Percentiles rank a stretch among this genome's conserved stretches.
phyloP scores from a whole-genome alignment of 495 filamentous ascomycete genomes.

The Pyronema omphalodes region DNA sequence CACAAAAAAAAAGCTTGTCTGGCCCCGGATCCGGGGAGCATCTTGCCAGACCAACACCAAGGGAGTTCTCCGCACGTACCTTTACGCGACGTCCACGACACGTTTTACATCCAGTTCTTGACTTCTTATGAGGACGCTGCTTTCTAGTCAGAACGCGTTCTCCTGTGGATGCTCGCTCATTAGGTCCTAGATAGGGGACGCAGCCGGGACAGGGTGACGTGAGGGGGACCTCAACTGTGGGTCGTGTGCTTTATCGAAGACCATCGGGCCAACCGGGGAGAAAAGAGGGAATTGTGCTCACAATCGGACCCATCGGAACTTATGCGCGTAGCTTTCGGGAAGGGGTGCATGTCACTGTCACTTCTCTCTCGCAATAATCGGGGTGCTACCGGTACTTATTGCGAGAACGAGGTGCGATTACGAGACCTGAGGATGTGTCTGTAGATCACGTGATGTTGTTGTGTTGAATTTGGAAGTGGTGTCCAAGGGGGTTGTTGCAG shows the following conservation, averaged over 20 bases:
- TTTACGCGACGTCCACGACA: conserved; percentile 4
- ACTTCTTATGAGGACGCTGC: background rate
- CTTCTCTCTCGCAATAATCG: background rate
- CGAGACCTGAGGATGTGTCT: background rate
- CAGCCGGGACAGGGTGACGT: too few relatives aligned
- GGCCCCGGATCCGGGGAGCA: too few relatives aligned
- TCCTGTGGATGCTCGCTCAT: too few relatives aligned
- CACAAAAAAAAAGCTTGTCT: too few relatives aligned
- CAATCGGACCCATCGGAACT: background rate
- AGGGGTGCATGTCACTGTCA: background rate
- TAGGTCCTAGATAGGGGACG: too few relatives aligned
- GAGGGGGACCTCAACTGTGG: too few relatives aligned
- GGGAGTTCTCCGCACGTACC: background rate
- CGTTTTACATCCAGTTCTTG: conserved; percentile 1
- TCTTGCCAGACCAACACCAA: background rate
- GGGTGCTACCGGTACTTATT: background rate
- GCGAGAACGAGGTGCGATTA: background rate
- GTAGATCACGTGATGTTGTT: too few relatives aligned
- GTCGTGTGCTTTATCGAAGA: too few relatives aligned
- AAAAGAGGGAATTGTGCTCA: background rate
- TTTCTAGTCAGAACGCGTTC: too few relatives aligned
- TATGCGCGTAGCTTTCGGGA: background rate
- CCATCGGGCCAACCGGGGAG: too few relatives aligned
- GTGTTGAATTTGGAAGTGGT: too few relatives aligned
- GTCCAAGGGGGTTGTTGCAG: too few relatives aligned